phyloP scores from a whole-genome alignment of 345 rosid genomes.

The Populus nigra region DNA sequence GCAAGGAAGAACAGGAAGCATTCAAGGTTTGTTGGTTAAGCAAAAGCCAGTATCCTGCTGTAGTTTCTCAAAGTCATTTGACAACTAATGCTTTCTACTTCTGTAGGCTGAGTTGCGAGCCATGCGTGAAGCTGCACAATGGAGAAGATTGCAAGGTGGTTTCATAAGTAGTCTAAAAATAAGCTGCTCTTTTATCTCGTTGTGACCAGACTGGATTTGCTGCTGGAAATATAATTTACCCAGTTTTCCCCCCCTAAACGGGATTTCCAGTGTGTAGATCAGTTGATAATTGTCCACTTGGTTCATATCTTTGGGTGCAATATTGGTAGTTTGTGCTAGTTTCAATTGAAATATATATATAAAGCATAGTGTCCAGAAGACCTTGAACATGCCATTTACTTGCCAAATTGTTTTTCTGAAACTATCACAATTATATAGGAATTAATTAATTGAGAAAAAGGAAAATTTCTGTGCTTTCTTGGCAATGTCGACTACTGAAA shows the following conservation, averaged over 20 bases:
- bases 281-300: too few species aligned
- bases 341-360: too few species aligned
- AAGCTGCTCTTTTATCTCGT: neutral
- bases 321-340: too few species aligned
- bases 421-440: neutral
- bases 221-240: too few species aligned
- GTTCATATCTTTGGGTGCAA: too few species aligned
- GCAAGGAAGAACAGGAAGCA: slow-evolving; percentile 77
- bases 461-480: neutral
- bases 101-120: slow-evolving; percentile 70
- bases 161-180: neutral
- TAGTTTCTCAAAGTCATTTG: slow-evolving; percentile 12
- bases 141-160: slow-evolving; percentile 85
- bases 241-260: too few species aligned
- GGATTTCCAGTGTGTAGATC: too few species aligned
- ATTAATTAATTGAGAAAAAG: neutral
- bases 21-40: slow-evolving; percentile 61
- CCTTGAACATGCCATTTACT: neutral
- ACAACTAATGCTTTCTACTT: slow-evolving; percentile 9
- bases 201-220: neutral
- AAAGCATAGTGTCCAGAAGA: too few species aligned
- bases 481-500: neutral
- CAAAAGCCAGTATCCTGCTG: neutral
- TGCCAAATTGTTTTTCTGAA: neutral
- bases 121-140: slow-evolving; percentile 91